A percentile compares a stretch with the other conserved stretches of the same genome.
phyloP scores from a whole-genome alignment of 2,329 filamentous ascomycete species.

The Westerdykella aurantiaca region DNA sequence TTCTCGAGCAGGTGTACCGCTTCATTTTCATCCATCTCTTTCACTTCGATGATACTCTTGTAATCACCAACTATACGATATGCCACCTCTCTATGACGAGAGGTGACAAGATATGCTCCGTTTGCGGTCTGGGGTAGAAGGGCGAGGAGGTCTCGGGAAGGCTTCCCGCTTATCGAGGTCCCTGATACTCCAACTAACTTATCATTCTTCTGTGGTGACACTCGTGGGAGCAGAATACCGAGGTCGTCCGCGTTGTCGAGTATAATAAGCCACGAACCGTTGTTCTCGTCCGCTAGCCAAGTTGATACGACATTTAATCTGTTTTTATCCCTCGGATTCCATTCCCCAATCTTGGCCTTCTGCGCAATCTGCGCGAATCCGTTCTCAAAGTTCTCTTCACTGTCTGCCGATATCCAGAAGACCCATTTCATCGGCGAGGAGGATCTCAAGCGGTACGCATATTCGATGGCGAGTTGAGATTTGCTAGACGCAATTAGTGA shows the following conservation, averaged over 20 bases:
- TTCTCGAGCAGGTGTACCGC: conserved; percentile 8
- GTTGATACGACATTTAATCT: background rate
- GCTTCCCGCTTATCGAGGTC: too few species aligned
- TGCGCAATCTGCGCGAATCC: conserved; percentile 22
- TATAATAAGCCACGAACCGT: conserved; percentile 1
- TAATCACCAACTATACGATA: conserved; percentile 14
- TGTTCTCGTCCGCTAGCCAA: conserved; percentile 11
- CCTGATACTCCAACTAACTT: too few species aligned
- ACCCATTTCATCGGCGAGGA: conserved; percentile 8
- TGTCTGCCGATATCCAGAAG: conserved; percentile 19
- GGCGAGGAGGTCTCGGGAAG: conserved; percentile 1
- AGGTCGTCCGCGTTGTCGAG: conserved; percentile 3
- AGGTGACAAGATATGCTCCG: conserved; percentile 12
- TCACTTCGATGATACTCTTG: conserved; percentile 5
- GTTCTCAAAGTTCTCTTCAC: conserved; percentile 17
- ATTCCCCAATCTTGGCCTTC: conserved; percentile 8
- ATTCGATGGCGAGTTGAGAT: conserved; percentile 16
- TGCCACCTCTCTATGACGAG: conserved; percentile 11
- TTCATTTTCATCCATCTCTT: conserved; percentile 12
- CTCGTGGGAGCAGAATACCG: background rate
- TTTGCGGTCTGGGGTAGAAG: conserved; percentile 9
- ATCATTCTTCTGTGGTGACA: too few species aligned
- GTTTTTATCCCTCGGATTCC: too few species aligned
- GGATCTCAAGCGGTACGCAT: conserved; percentile 6
- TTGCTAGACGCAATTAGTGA: conserved; percentile 5